Percentiles rank a stretch among this genome's conserved stretches.
phyloP scores from a whole-genome alignment of 805 yeast genomes.

The Aciculoconidium aculeatum region DNA sequence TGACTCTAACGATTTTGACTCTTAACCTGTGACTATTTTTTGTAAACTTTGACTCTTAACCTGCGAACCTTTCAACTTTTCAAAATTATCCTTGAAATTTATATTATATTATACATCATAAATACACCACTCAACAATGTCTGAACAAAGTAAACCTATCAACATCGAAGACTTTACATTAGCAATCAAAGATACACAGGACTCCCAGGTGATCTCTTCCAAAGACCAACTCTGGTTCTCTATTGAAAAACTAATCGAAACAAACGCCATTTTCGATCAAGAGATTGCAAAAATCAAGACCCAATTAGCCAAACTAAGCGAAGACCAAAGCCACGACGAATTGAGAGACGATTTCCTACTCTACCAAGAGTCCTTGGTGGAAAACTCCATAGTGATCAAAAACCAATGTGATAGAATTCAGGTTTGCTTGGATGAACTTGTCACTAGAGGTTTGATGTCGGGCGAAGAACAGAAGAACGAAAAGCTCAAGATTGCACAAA shows the following conservation, averaged over 20 bases:
- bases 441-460: conserved; percentile 26
- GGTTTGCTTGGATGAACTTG: conserved; percentile 42
- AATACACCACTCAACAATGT: too few relatives aligned
- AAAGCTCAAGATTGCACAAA: neutral
- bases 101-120: too few relatives aligned
- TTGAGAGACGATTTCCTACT: conserved; percentile 43
- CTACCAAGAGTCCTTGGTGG: conserved; percentile 50
- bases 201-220: conserved; percentile 23
- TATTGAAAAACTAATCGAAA: conserved; percentile 41
- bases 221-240: conserved; percentile 24
- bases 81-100: too few relatives aligned
- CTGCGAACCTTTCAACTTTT: too few relatives aligned
- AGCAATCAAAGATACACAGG: conserved; percentile 50
- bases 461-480: neutral
- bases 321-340: conserved; percentile 16
- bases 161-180: conserved; percentile 35
- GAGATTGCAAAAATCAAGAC: conserved; percentile 25
- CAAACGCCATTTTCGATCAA: conserved; percentile 44
- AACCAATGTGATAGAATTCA: conserved; percentile 45
- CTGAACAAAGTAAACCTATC: conserved; percentile 6
- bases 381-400: conserved; percentile 48
- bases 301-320: conserved; percentile 11
- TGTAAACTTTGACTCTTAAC: too few relatives aligned
- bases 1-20: too few relatives aligned
- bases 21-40: too few relatives aligned